Conservation (phyloP, 2,329 filamentous ascomycete genomes). For the Epichloe gansuensis region DNA sequence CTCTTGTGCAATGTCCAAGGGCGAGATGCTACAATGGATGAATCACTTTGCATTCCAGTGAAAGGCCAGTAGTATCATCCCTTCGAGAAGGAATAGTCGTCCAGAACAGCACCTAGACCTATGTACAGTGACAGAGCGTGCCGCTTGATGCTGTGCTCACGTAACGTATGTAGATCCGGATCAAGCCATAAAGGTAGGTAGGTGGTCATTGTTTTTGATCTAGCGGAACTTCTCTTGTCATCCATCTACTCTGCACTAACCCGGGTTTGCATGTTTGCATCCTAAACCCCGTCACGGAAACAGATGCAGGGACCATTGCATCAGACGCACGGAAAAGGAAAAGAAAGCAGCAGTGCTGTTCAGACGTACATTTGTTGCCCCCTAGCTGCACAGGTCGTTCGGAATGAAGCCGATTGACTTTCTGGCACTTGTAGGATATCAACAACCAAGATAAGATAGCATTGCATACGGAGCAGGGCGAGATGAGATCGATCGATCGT, state of each 20-base stretch:
- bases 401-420: no score
- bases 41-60: neutral
- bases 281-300: neutral
- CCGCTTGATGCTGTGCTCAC: neutral
- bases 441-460: no score
- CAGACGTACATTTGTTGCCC: no score
- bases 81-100: no score
- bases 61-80: neutral
- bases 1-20: neutral
- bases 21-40: neutral
- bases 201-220: neutral
- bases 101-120: no score
- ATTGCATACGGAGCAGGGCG: no score
- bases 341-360: neutral
- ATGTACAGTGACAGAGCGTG: neutral
- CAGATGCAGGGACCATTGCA: neutral
- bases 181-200: neutral
- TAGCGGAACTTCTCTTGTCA: neutral
- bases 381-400: no score
- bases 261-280: neutral
- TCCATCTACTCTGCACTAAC: no score
- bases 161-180: neutral
- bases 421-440: no score
- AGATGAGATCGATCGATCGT: no score
- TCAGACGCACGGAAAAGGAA: neutral